Percentiles rank a stretch among this genome's conserved stretches.
These are phyloP conservation scores for Trichoderma atrobrunneum DNA, from an alignment of 2,329 filamentous ascomycete genomes.

Conservation along the genomic window DNA sequence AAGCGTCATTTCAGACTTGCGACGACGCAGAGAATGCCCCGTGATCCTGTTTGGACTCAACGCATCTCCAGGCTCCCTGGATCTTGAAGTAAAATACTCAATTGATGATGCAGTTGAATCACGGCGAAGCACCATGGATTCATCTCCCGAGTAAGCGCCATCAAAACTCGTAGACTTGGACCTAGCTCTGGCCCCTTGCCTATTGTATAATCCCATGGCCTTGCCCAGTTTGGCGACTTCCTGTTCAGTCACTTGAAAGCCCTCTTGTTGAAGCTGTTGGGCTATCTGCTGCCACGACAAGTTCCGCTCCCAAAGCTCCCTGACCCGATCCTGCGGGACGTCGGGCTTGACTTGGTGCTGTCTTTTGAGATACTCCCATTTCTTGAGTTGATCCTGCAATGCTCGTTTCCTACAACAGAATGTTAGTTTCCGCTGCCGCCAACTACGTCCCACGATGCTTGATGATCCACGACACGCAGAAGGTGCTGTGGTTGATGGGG, in stretches of 20 bases:
- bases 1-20: constrained; percentile 70
- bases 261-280: constrained; percentile 63
- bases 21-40: no score
- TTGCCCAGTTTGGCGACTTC: constrained; percentile 68
- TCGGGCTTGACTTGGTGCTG: constrained; percentile 69
- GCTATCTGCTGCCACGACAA: constrained; percentile 72
- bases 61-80: constrained; percentile 35
- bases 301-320: constrained; percentile 76
- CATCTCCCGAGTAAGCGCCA: background rate
- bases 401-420: constrained; percentile 62
- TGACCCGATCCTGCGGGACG: constrained; percentile 65
- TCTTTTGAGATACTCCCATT: constrained; percentile 67
- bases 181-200: constrained; percentile 49
- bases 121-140: background rate
- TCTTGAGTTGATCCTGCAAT: constrained; percentile 72
- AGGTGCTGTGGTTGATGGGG: background rate
- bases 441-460: background rate
- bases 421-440: constrained; percentile 20
- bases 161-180: constrained; percentile 45
- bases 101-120: background rate
- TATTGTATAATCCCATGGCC: constrained; percentile 65
- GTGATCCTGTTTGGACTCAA: constrained; percentile 66
- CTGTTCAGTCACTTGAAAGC: constrained; percentile 68
- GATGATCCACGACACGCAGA: background rate
- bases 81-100: background rate